Percentiles rank a stretch among this genome's conserved stretches.
phyloP scores from a whole-genome alignment of 2,329 filamentous ascomycete species.

The Ambrosiella xylebori region DNA sequence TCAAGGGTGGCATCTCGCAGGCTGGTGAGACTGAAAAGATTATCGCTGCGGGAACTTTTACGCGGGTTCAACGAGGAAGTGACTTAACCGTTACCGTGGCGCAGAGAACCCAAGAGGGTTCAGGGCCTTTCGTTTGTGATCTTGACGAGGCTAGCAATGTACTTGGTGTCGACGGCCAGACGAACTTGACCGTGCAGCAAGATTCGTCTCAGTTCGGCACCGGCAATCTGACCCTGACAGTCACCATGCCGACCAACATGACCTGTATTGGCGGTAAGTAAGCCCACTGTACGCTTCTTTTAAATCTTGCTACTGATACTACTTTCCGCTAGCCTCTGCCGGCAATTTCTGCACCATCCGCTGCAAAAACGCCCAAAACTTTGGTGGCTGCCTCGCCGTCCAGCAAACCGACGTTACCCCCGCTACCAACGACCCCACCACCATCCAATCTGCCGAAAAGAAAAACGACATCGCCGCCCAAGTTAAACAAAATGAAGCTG shows the following conservation, averaged over 20 bases:
- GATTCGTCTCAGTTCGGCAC: conserved; percentile 39
- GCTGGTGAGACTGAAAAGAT: conserved; percentile 11
- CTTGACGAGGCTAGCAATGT: conserved; percentile 31
- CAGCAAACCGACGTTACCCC: conserved; percentile 26
- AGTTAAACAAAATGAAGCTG: conserved; percentile 7
- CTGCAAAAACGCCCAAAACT: conserved; percentile 37
- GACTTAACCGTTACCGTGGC: conserved; percentile 7
- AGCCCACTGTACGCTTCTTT: background rate
- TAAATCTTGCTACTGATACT: background rate
- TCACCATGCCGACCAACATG: conserved; percentile 32
- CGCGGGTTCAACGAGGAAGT: conserved; percentile 6
- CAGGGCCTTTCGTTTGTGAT: conserved; percentile 37
- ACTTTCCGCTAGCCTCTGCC: conserved; percentile 24
- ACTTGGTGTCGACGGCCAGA: conserved; percentile 19
- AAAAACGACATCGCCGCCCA: conserved; percentile 9
- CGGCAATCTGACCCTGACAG: conserved; percentile 36
- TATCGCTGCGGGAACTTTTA: conserved; percentile 11
- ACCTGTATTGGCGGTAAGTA: conserved; percentile 31
- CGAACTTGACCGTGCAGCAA: conserved; percentile 41
- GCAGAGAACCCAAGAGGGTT: conserved; percentile 23
- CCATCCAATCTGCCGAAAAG: conserved; percentile 6
- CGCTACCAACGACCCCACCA: conserved; percentile 4
- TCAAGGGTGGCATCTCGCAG: conserved; percentile 11
- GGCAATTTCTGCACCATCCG: conserved; percentile 42
- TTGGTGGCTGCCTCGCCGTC: conserved; percentile 41